These are phyloP conservation scores for Aphanomyces stellatus DNA, from an alignment of 352 stramenopile species.

Conservation along the genomic window DNA sequence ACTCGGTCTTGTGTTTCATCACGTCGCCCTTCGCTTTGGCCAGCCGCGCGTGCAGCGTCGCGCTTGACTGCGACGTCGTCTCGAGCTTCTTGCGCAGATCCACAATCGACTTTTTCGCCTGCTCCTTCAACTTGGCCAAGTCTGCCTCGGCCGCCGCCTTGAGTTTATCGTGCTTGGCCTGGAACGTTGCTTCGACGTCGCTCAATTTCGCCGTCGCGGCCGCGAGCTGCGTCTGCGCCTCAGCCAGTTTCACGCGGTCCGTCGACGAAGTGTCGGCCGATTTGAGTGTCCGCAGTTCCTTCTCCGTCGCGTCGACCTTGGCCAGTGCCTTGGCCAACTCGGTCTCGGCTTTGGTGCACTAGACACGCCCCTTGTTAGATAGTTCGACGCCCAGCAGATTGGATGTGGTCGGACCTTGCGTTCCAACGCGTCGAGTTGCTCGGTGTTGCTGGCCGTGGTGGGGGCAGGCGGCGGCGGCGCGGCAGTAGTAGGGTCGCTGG, in stretches of 20 bases:
- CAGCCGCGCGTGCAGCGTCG: constrained; percentile 40
- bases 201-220: constrained; percentile 17
- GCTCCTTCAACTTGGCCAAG: constrained; percentile 78
- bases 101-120: constrained; percentile 81
- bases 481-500: constrained; percentile 20
- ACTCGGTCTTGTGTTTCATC: constrained; percentile 44
- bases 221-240: constrained; percentile 11
- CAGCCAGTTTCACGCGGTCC: constrained; percentile 23
- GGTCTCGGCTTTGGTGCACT: constrained; percentile 18
- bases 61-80: constrained; percentile 41
- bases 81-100: constrained; percentile 76
- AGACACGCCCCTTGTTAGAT: too few relatives aligned
- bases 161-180: constrained; percentile 67
- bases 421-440: constrained; percentile 40
- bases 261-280: constrained; percentile 24
- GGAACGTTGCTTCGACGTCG: constrained; percentile 37
- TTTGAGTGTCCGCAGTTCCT: constrained; percentile 32
- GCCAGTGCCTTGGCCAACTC: not conserved
- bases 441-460: constrained; percentile 18
- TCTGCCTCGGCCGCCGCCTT: constrained; percentile 66
- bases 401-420: too few relatives aligned
- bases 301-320: constrained; percentile 40
- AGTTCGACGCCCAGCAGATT: too few relatives aligned
- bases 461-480: constrained; percentile 13
- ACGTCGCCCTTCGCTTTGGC: constrained; percentile 33